A percentile compares a stretch with the other conserved stretches of the same genome.
phyloP scores from a whole-genome alignment of 768 basidiomycete species.

The Termitomyces sp. region DNA sequence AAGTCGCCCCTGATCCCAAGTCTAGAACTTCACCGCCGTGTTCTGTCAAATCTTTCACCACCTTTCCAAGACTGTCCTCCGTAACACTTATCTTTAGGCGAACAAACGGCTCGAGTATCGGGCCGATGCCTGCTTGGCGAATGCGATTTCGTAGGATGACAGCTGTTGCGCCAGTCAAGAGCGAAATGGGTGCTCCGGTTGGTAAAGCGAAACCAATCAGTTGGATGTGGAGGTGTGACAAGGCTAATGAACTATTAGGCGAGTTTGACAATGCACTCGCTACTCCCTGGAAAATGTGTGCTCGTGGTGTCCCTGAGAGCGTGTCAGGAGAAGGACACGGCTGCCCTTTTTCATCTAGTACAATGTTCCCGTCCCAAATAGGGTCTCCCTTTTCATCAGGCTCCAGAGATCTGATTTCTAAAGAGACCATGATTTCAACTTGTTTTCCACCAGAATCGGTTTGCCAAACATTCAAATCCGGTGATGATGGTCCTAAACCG shows the following conservation, averaged over 20 bases:
- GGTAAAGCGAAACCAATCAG: constrained; percentile 42
- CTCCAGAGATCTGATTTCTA: constrained; percentile 50
- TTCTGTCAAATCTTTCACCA: constrained; percentile 82
- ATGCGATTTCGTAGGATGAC: constrained; percentile 59
- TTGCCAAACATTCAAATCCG: constrained; percentile 47
- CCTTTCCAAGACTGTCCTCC: constrained; percentile 67
- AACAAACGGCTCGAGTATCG: constrained; percentile 77
- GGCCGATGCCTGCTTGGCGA: constrained; percentile 59
- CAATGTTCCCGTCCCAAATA: constrained; percentile 74
- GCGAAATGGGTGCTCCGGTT: constrained; percentile 35
- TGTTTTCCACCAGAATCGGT: constrained; percentile 59
- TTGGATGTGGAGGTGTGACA: constrained; percentile 59
- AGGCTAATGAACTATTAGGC: constrained; percentile 68
- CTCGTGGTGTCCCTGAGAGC: constrained; percentile 40
- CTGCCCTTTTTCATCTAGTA: constrained; percentile 49
- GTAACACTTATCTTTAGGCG: constrained; percentile 61
- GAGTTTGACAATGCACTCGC: constrained; percentile 71
- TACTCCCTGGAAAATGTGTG: constrained; percentile 63
- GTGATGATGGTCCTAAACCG: constrained; percentile 25
- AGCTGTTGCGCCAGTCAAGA: constrained; percentile 63
- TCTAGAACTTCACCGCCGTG: constrained; percentile 76
- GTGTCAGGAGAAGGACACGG: constrained; percentile 50
- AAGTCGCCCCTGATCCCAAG: constrained; percentile 42
- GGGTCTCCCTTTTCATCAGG: constrained; percentile 59
- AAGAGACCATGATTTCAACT: constrained; percentile 42